Base-by-base conservation (phyloP, 23 red algal genomes). In the Gracilaria domingensis region DNA sequence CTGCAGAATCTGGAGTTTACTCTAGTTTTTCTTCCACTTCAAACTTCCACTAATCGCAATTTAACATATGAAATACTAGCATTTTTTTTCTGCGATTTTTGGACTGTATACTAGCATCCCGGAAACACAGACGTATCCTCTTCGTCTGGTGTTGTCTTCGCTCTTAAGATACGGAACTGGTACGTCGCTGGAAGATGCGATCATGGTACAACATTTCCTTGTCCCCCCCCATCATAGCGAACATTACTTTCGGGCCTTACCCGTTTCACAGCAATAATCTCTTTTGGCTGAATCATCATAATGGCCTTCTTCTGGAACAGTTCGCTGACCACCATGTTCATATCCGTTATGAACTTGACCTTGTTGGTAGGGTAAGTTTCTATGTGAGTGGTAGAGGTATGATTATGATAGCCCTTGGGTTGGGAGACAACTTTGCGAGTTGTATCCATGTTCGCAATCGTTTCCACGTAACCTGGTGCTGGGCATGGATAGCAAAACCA, bases 401-500 rank as follows among this genome's bases (percentile, higher is more conserved):
- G 66, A 12, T 40, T 71, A 32, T 38, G 66, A 71, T 38, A 36
- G 3, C 14, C 37, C 28, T 40, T 71, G n/a, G n/a, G n/a, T n/a
- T n/a, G n/a, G n/a, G n/a, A n/a, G n/a, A n/a, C n/a, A n/a, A n/a
- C n/a, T n/a, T 6, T 24, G 28, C 66, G 66, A 71, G 66, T 71
- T 71, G 66, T 71, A 13, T 71, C 66, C 16, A 32, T 14, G 24
- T 71, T 71, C 28, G 66, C 66, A 54, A 80, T 80, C 14, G 57
- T 71, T 66, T 93, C 66, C 4, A 93, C 60, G 23, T 48, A 36
- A 38, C 80, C 91, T 8, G 81, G 53, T n/a, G 47, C 30, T 37
- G 81, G 91, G 81, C 91, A 93, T 12, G 91, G 91, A 38, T 80
- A 93, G 33, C 82, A 81, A 61, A 80, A 84, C 91, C 81, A 87